Evolutionary conservation across 345 rosid species (phyloP), one percentile per base, ranked within the genome.

Genomic region (Arabis hirsuta): DNA sequence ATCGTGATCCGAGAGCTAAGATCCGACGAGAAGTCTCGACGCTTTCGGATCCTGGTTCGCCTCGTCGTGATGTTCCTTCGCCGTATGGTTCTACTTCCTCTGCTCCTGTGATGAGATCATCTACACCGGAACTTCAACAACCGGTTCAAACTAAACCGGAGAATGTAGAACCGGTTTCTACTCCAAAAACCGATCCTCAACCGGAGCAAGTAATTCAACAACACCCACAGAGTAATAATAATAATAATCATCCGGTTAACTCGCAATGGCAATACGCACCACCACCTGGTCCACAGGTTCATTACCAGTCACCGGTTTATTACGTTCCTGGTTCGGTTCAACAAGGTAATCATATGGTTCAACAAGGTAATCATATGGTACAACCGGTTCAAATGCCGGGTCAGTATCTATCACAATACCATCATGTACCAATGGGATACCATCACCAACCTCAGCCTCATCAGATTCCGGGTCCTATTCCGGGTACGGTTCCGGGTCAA

Each of bases 31-130:
- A 91, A n/a, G 83, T 73, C 24, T 83, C 92, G 58, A 66, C 76
- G 36, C 80, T 83, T 12, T 88, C 96, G 36, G 97, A 91, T 65
- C 93, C 96, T 24, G 98, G 97, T 63, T 91, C 98, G 11, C 98
- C 93, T 2, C 90, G 85, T 52, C 93, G 90, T 6, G 85, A 83
- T 34, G 65, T 86, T 67, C 83, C 92, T 20, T 88, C 95, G 4
- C 89, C 90, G 41, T 91, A 79, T 71, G 84, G 83, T 68, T 90
- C 97, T 0, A 84, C 90, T 0, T 87, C 90, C 11, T 89, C 96
- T 0, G 86, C 83, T 64, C 79, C 89, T 0, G 83, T 75, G 19
- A 64, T 67, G 58, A 16, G 73, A 4, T 77, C 88, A 12, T 62
- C 89, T 13, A 81, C 88, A 62, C 96, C 89, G 22, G 91, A 91